phyloP scores from a whole-genome alignment of 805 yeast species.

The Saccharomycopsis sp. region DNA sequence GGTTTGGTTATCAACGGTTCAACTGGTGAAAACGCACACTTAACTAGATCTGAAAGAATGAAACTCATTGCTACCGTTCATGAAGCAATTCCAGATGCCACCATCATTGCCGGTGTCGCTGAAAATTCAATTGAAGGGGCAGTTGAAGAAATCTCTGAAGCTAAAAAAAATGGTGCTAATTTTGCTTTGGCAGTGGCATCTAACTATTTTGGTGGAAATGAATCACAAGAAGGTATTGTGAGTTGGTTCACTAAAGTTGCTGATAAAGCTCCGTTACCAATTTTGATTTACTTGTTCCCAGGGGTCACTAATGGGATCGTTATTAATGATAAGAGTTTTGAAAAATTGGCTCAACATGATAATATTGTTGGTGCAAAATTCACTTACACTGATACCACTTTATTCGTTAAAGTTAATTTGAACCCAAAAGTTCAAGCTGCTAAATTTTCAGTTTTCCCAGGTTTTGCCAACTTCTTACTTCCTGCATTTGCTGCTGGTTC shows the following conservation, averaged over 20 bases:
- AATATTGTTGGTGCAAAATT: slow-evolving; percentile 35
- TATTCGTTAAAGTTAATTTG: slow-evolving; percentile 40
- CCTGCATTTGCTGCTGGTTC: slow-evolving; percentile 41
- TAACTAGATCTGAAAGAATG: slow-evolving; percentile 30
- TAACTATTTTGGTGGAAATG: slow-evolving; percentile 32
- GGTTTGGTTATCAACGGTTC: slow-evolving; percentile 35
- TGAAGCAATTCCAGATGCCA: slow-evolving; percentile 29
- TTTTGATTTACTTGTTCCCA: slow-evolving; percentile 33
- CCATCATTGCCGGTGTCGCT: slow-evolving; percentile 32
- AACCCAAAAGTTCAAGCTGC: slow-evolving; percentile 34
- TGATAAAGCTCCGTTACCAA: slow-evolving; percentile 30
- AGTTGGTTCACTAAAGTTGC: slow-evolving; percentile 30
- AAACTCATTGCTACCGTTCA: slow-evolving; percentile 27
- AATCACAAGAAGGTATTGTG: slow-evolving; percentile 30
- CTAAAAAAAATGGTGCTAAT: slow-evolving; percentile 31
- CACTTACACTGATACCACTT: slow-evolving; percentile 45
- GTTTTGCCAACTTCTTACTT: slow-evolving; percentile 45
- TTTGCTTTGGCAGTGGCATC: slow-evolving; percentile 30
- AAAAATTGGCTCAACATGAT: slow-evolving; percentile 28
- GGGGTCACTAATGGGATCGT: slow-evolving; percentile 32
- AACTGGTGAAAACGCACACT: slow-evolving; percentile 34
- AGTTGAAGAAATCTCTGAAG: slow-evolving; percentile 25
- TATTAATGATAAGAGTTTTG: slow-evolving; percentile 25
- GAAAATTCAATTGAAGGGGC: slow-evolving; percentile 27
- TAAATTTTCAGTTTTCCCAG: slow-evolving; percentile 40